Evolutionary conservation across 306 rosid species (phyloP), one percentile per base, ranked within the genome.

Genomic region (Comarum palustre): DNA sequence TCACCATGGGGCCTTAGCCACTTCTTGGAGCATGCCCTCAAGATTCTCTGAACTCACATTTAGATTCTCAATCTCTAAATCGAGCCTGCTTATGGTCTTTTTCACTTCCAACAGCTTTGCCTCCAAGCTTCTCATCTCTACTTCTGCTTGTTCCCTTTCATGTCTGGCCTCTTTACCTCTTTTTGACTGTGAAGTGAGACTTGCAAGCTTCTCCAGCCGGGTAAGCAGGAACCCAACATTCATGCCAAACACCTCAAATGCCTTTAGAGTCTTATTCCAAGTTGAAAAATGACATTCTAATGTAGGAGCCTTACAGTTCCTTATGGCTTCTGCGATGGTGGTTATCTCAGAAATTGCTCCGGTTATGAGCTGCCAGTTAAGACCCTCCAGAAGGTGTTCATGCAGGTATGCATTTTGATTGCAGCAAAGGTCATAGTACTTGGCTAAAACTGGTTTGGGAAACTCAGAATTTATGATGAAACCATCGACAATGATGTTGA

Each of bases 341-440:
- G 75, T 70, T 6, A 85, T 84, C 83, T 90, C 89, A 19, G 76
- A 73, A 17, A 90, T 87, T 17, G 82, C 79, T 73, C 90, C 91
- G 9, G 76, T 77, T 6, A 75, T 77, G 9, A 90, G 78, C 60
- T 81, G 80, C 66, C 75, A 77, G 77, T 90, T 87, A 2, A 86
- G 89, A 61, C 86, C 89, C 34, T 48, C 81, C 6, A 90, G 77
- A 46, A 86, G 81, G 66, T 78, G 70, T 17, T 79, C 88, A 48
- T 90, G 96, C 31, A 87, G 90, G 72, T 79, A 85, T 19, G 81
- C 27, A 31, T 75, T 58, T 75, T 87, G 92, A 66, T 88, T 84
- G 74, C 68, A 66, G 52, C 93, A 90, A 3, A 90, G 83, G 43
- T 86, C 84, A 8, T 79, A 79, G 79, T 90, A 87, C 85, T 87